These are phyloP conservation scores for Tylopilus orsonianus DNA, from an alignment of 1,284 basidiomycete species.

Conservation along the genomic window DNA sequence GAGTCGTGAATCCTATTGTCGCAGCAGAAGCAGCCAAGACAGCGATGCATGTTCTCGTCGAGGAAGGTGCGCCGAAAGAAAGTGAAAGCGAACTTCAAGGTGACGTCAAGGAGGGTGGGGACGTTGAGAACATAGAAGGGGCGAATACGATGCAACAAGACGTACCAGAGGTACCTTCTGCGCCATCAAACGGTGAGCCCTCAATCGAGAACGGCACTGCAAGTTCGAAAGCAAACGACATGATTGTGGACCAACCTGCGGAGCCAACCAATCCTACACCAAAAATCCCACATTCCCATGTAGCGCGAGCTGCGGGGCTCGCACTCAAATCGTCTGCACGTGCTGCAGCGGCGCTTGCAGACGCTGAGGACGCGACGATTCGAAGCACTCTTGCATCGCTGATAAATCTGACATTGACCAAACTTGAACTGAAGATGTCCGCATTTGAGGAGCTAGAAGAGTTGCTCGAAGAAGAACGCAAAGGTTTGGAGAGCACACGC, in stretches of 20 bases:
- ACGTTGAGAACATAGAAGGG: slow-evolving; percentile 31
- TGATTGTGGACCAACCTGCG: slow-evolving; percentile 42
- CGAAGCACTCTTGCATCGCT: slow-evolving; percentile 80
- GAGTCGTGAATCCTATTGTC: slow-evolving; percentile 87
- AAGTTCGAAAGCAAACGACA: slow-evolving; percentile 37
- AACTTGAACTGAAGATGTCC: slow-evolving; percentile 90
- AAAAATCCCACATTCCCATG: slow-evolving; percentile 69
- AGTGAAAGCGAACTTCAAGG: slow-evolving; percentile 29
- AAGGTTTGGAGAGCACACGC: slow-evolving; percentile 69
- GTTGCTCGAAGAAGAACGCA: slow-evolving; percentile 83
- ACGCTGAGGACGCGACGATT: slow-evolving; percentile 84
- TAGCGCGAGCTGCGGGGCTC: slow-evolving; percentile 77
- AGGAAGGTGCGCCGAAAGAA: slow-evolving; percentile 32
- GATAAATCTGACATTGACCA: slow-evolving; percentile 89
- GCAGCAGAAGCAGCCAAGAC: slow-evolving; percentile 94
- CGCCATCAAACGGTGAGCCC: slow-evolving; percentile 20
- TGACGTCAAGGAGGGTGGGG: slow-evolving; percentile 26
- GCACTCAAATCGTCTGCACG: slow-evolving; percentile 89
- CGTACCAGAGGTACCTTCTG: slow-evolving; percentile 7
- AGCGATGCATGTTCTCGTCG: slow-evolving; percentile 77
- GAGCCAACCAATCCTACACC: slow-evolving; percentile 47
- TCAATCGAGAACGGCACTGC: slow-evolving; percentile 13
- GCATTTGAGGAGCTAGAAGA: slow-evolving; percentile 93
- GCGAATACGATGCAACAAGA: slow-evolving; percentile 34
- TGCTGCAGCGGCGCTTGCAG: slow-evolving; percentile 80